Conservation (phyloP, 2,329 filamentous ascomycete genomes). For the Cladosporium velox region DNA sequence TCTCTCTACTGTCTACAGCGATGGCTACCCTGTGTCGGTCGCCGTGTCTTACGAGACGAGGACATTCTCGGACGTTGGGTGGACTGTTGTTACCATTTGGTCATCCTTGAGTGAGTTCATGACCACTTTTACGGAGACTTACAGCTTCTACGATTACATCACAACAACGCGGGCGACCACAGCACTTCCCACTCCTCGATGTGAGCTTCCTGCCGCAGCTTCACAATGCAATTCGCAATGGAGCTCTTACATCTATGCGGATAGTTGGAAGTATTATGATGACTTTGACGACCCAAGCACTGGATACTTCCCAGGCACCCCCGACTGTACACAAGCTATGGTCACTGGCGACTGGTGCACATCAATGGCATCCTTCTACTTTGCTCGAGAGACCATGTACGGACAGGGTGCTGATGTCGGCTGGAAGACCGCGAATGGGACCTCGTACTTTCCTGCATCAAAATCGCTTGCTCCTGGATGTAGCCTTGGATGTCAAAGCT, state of each 20-base stretch:
- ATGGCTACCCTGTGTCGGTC: slow-evolving; percentile 10
- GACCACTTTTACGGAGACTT: slow-evolving; percentile 4
- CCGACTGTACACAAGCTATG: slow-evolving; percentile 7
- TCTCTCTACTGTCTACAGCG: background rate
- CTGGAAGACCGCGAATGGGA: slow-evolving; percentile 1
- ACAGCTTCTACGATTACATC: background rate
- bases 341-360: background rate
- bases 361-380: slow-evolving; percentile 9
- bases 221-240: slow-evolving; percentile 4
- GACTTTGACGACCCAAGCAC: background rate
- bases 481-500: slow-evolving; percentile 26
- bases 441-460: slow-evolving; percentile 23
- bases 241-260: slow-evolving; percentile 10
- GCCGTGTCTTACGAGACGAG: slow-evolving; percentile 1
- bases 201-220: background rate
- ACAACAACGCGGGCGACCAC: slow-evolving; percentile 1
- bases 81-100: background rate
- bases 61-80: background rate
- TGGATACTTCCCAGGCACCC: background rate
- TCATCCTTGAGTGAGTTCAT: slow-evolving; percentile 3
- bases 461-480: slow-evolving; percentile 24
- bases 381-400: slow-evolving; percentile 1
- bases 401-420: slow-evolving; percentile 3
- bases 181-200: background rate
- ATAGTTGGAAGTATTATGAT: background rate